Conservation (phyloP, 1,284 basidiomycete species). For the Farysia itapuensis region DNA sequence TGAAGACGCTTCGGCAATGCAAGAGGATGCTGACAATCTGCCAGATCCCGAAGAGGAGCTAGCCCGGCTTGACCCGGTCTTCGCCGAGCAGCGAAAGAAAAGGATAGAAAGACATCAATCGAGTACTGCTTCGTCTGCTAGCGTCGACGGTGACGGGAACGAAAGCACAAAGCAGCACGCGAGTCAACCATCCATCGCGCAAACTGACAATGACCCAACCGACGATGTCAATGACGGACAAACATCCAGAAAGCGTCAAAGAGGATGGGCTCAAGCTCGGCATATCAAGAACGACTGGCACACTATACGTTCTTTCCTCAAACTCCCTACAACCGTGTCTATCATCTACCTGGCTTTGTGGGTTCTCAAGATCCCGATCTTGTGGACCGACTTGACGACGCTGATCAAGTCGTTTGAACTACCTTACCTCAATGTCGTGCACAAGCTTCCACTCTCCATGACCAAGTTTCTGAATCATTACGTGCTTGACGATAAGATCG, state of each 20-base stretch:
- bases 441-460: constrained; percentile 70
- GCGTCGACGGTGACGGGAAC: neutral
- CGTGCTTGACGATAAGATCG: constrained; percentile 30
- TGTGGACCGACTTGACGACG: constrained; percentile 32
- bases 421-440: constrained; percentile 77
- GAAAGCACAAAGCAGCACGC: neutral
- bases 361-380: constrained; percentile 39
- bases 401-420: constrained; percentile 73
- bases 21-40: constrained; percentile 11
- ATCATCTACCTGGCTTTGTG: constrained; percentile 47
- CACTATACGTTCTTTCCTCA: constrained; percentile 6
- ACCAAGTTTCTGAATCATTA: constrained; percentile 67
- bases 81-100: constrained; percentile 21
- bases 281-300: too few species aligned
- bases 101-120: neutral
- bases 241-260: neutral
- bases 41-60: constrained; percentile 31
- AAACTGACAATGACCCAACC: neutral
- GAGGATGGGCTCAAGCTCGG: neutral
- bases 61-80: constrained; percentile 31
- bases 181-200: neutral
- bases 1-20: neutral
- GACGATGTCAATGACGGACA: neutral
- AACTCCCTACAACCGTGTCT: constrained; percentile 26
- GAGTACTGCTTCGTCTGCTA: neutral